Evolutionary conservation across 2,329 filamentous ascomycete species (phyloP), one percentile per base, ranked within the genome.

Genomic region (Epichloe coenophiala): DNA sequence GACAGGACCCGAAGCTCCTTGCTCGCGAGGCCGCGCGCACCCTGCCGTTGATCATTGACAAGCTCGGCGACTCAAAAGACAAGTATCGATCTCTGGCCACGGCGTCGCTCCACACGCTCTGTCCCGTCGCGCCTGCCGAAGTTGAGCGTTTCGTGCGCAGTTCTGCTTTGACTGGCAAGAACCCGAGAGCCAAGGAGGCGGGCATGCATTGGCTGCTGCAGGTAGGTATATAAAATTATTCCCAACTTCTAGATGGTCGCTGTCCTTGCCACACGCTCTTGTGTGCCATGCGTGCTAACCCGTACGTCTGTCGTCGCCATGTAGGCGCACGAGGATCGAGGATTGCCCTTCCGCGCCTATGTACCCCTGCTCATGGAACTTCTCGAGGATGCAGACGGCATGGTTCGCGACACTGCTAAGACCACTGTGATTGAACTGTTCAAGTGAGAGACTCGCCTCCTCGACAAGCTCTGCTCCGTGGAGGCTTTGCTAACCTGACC

Each of bases 371-470:
- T 96, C 40, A 91, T 96, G 70, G 84, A 88, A 50, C 78, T 93
- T 57, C 76, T 96, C 41, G 91, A 96, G 68, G 90, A 96, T 65
- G 86, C 89, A 9, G 91, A 95, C 64, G 84, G 86, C 47, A 83
- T 81, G 67, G 89, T 96, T 56, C 81, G 91, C 64, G 89, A 95
- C 60, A 78, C 80, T 38, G 88, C 90, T 54, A 95, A 93, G 69
- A 73, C 73, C 50, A 85, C 87, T 1, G 83, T 96, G 46, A 86
- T 96, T 53, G 86, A 93, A 56, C 76, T 97, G 35, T 96, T 96
- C 69, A 79, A 76, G 84, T 88, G 69, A 21, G 44, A 42, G n/a
- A 33, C n/a, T 27, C 23, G 49, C 5, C 12, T 31, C 35, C 3
- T 23, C 35, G 23, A 33, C 23, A 31, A 6, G 4, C 21, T 15